phyloP scores from a whole-genome alignment of 202 grass and related monocot species.

The Hordeum pubiflorum region DNA sequence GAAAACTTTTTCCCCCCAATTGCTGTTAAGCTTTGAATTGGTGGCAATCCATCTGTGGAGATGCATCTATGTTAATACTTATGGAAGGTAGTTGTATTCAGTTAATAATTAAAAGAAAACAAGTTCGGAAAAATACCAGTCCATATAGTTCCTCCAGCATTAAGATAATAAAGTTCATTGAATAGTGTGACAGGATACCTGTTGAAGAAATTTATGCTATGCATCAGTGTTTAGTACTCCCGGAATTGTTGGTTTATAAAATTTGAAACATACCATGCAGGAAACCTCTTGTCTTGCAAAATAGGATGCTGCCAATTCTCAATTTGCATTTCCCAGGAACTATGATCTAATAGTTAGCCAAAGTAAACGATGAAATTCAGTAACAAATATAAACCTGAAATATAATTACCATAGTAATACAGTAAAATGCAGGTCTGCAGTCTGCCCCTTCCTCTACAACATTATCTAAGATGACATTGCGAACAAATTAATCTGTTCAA shows the following conservation, averaged over 20 bases:
- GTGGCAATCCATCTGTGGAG: conserved; percentile 73
- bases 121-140: conserved; percentile 47
- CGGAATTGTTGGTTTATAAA: background rate
- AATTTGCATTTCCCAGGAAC: conserved; percentile 81
- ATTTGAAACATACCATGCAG: conserved; percentile 54
- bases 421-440: conserved; percentile 9
- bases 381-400: background rate
- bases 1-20: conserved; percentile 79
- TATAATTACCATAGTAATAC: conserved; percentile 7
- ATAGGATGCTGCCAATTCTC: conserved; percentile 91
- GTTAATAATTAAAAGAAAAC: background rate
- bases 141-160: conserved; percentile 98
- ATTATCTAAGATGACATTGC: background rate
- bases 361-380: conserved; percentile 2
- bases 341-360: conserved; percentile 51
- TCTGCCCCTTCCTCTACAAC: conserved; percentile 15
- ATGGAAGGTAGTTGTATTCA: conserved; percentile 4
- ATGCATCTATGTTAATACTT: conserved; percentile 23
- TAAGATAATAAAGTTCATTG: conserved; percentile 98
- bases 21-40: conserved; percentile 77
- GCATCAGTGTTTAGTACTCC: conserved; percentile 14
- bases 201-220: conserved; percentile 25
- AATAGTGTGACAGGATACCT: conserved; percentile 96
- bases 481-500: background rate
- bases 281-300: conserved; percentile 73